Evolutionary conservation across 768 basidiomycete species (phyloP), one percentile per base, ranked within the genome.

Genomic region (Boletus eberwhitei): DNA sequence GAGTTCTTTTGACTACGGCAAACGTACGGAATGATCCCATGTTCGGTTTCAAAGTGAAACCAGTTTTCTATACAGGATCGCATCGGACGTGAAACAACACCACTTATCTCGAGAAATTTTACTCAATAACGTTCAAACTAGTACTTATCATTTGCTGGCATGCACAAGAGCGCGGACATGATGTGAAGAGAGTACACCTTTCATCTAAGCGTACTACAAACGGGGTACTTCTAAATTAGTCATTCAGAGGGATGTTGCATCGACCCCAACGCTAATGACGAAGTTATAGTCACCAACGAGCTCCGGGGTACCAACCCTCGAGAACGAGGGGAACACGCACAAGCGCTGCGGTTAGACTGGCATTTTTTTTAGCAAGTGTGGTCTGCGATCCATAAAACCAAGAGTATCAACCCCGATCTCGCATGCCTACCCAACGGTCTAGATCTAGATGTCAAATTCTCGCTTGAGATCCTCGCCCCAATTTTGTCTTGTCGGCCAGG

Each of bases 391-490:
- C 43, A 42, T 38, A 45, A 64, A 39, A 44, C 42, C 31, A 26
- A 46, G 26, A 29, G 22, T 40, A 50, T 29, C 35, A 31, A 54
- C 44, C 55, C 58, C 58, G 52, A 63, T 64, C 59, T 57, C 36
- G 24, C 58, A 54, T 56, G 39, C 46, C 45, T 36, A 31, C 36
- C 38, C 29, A 42, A 45, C 16, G 60, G 64, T 55, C 68, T 63
- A 71, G 66, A 69, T 54, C 59, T 59, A 44, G 49, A 60, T 32
- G 58, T 63, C 65, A 68, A 59, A 63, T 60, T 59, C 50, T 60
- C 60, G 64, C 64, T 71, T 62, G 59, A 50, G 55, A 47, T 57
- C 50, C 49, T 58, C 65, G 56, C 64, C 71, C 71, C 55, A 61
- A 59, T 61, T 62, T 53, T 58, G 58, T 54, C 46, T 42, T 41